Conservation (phyloP, 1,284 basidiomycete species). For the Lignosus rhinocerotis region DNA sequence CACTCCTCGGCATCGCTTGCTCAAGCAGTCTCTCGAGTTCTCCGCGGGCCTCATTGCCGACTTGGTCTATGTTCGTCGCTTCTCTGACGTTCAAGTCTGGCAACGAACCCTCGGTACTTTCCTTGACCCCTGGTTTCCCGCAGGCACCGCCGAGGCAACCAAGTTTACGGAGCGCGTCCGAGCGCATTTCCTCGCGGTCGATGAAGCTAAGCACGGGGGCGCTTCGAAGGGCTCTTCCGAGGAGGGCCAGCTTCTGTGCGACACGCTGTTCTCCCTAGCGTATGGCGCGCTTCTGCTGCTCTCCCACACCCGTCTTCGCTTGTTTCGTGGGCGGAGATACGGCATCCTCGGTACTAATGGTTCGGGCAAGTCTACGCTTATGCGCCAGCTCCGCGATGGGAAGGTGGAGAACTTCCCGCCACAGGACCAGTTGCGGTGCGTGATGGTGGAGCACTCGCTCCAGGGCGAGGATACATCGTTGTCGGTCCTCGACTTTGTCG, state of each 20-base stretch:
- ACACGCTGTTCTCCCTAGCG: constrained; percentile 94
- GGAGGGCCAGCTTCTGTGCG: constrained; percentile 87
- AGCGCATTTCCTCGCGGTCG: constrained; percentile 75
- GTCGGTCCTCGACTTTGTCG: constrained; percentile 87
- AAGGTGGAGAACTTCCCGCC: constrained; percentile 98
- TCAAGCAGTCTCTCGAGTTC: constrained; percentile 64
- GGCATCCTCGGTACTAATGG: constrained; percentile 97
- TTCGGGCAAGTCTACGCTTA: constrained; percentile 94
- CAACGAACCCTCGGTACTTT: constrained; percentile 72
- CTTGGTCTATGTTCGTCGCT: constrained; percentile 69
- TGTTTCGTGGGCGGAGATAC: constrained; percentile 91
- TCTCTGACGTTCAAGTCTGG: constrained; percentile 69
- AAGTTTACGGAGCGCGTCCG: constrained; percentile 67
- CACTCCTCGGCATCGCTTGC: constrained; percentile 47
- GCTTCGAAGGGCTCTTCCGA: constrained; percentile 51
- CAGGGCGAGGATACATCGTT: constrained; percentile 89
- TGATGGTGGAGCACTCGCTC: constrained; percentile 96
- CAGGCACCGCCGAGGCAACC: constrained; percentile 43
- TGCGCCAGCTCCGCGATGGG: constrained; percentile 93
- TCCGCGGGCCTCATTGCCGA: constrained; percentile 77
- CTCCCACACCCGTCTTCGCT: constrained; percentile 91
- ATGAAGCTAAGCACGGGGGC: constrained; percentile 62
- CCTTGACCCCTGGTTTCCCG: constrained; percentile 65
- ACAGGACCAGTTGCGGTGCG: constrained; percentile 80
- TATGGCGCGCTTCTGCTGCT: constrained; percentile 95